Evolutionary conservation across 352 stramenopile species (phyloP), one percentile per base, ranked within the genome.

Genomic region (Globisporangium alternatum): DNA sequence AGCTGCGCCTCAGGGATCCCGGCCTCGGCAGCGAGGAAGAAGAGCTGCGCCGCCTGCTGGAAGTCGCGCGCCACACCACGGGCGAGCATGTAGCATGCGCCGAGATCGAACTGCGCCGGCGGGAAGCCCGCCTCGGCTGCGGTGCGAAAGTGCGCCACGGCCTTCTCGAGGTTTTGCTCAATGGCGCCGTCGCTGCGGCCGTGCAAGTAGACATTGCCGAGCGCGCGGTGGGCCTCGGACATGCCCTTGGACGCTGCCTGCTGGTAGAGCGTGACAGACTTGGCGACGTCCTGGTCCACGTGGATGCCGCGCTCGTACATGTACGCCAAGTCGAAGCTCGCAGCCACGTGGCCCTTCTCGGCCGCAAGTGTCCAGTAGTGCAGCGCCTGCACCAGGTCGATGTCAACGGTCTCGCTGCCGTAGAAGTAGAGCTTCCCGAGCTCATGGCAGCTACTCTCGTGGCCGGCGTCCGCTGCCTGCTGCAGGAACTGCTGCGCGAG

Each of bases 41-140:
- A 91, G 12, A 74, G 52, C 62, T 91, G 75, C 35, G 86, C 83
- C 1, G 86, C 86, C 60, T 87, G 76, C 9, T 67, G 35, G 25
- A 76, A 51, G 65, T 89, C 78, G 48, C 77, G 75, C 17, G 72
- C 69, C 7, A 90, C 75, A 12, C 84, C 82, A 43, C 82, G 80
- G n/a, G 81, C 86, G 33, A 95, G 71, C 73, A 90, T 80, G 58
- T 82, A 91, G 65, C 84, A 93, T 35, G 83, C 84, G n/a, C 83
- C 86, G 0, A 95, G 52, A 64, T 93, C 82, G 66, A 95, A 95
- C 65, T 92, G 83, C 25, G 86, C 85, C 28, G 68, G 58, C 9
- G 77, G 69, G 41, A 88, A 70, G 19, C 86, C 83, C 41, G 75
- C 74, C 35, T 89, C 81, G 9, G 86, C 86, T 10, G 86, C 86